These are phyloP conservation scores for Echium plantagineum DNA, from an alignment of 257 asterid species.

Conservation along the genomic window DNA sequence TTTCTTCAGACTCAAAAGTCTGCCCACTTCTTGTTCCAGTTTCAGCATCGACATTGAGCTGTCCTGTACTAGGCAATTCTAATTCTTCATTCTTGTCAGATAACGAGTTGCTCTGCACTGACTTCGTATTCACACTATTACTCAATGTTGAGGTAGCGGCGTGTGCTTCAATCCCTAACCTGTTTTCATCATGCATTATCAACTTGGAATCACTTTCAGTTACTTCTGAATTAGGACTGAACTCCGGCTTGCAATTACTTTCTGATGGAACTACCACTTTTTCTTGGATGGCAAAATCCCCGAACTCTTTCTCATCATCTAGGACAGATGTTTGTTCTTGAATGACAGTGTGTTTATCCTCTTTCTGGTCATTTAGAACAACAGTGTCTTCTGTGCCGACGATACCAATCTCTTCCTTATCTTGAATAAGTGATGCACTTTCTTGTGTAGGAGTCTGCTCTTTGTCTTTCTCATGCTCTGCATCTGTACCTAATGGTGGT, in stretches of 20 bases:
- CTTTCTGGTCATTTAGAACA: slow-evolving; percentile 2
- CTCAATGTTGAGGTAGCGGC: slow-evolving; percentile 3
- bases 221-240: slow-evolving; percentile 9
- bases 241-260: slow-evolving; percentile 10
- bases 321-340: slow-evolving; percentile 15
- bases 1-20: slow-evolving; percentile 16
- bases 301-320: slow-evolving; percentile 7
- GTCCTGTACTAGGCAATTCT: slow-evolving; percentile 21
- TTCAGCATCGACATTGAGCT: slow-evolving; percentile 22
- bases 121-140: slow-evolving; percentile 18
- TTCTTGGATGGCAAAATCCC: slow-evolving; percentile 8
- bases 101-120: slow-evolving; percentile 16
- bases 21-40: slow-evolving; percentile 14
- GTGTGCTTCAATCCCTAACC: slow-evolving; percentile 15
- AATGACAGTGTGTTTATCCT: slow-evolving; percentile 5
- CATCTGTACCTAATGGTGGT: slow-evolving; percentile 2
- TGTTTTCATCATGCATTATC: slow-evolving; percentile 22
- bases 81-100: slow-evolving; percentile 19
- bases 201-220: slow-evolving; percentile 24
- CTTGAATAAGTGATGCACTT: too few species aligned
- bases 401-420: neutral
- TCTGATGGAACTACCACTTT: slow-evolving; percentile 16
- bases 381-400: neutral
- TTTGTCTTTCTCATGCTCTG: neutral
- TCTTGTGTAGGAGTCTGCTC: neutral